Percentiles rank a stretch among this genome's conserved stretches.
phyloP scores from a whole-genome alignment of 768 basidiomycete genomes.

The Podaxis sp. region DNA sequence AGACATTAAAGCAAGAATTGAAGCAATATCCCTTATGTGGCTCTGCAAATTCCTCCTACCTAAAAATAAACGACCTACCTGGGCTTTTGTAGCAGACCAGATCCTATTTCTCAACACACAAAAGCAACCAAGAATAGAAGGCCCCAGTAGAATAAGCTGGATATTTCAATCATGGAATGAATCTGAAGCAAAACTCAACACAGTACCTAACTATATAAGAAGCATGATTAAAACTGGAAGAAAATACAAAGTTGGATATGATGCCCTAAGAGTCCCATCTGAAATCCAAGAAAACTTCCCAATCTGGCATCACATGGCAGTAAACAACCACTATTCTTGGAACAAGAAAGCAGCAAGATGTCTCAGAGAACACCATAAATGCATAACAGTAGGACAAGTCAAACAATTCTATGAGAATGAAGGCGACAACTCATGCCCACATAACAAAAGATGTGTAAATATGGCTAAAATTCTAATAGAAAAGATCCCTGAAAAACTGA shows the following conservation, averaged over 20 bases:
- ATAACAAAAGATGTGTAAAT: neutral
- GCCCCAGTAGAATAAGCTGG: neutral
- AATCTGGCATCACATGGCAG: neutral
- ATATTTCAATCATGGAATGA: neutral
- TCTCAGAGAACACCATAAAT: neutral
- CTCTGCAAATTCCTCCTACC: constrained; percentile 22
- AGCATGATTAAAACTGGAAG: neutral
- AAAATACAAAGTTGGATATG: neutral
- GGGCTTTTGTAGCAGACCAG: constrained; percentile 12
- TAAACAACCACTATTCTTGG: neutral
- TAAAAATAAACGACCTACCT: constrained; percentile 17
- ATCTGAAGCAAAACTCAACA: neutral
- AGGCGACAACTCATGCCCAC: neutral
- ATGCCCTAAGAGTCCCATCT: neutral
- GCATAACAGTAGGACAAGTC: neutral
- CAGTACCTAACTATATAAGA: neutral
- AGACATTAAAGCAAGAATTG: constrained; percentile 23
- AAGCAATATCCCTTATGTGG: constrained; percentile 24
- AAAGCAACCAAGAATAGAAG: neutral
- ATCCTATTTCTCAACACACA: neutral
- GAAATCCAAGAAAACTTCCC: neutral
- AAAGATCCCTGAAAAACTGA: neutral
- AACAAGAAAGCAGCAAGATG: neutral
- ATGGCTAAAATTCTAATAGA: neutral
- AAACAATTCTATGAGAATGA: neutral